Conservation (phyloP, 768 basidiomycete genomes). For the Mycena latifolia region DNA sequence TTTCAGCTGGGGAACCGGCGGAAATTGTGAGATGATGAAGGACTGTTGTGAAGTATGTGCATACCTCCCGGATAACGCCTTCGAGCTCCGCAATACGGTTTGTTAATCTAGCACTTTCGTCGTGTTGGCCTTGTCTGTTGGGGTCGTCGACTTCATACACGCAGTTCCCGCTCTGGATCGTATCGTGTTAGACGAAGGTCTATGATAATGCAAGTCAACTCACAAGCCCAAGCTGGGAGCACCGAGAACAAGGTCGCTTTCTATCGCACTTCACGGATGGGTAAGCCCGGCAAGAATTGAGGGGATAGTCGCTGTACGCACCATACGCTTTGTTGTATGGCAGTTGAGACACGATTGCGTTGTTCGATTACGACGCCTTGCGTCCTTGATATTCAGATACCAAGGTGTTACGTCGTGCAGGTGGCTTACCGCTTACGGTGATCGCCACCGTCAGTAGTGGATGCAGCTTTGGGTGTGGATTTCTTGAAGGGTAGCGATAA, state of each 20-base stretch:
- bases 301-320: constrained; percentile 35
- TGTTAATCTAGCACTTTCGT: constrained; percentile 64
- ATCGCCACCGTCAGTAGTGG: constrained; percentile 10
- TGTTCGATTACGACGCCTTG: constrained; percentile 59
- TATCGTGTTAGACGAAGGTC: neutral
- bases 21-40: neutral
- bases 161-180: constrained; percentile 65
- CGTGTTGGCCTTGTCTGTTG: constrained; percentile 51
- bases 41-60: no score
- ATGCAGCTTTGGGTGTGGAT: neutral
- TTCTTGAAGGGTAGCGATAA: neutral
- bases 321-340: constrained; percentile 69
- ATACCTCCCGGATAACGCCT: constrained; percentile 68
- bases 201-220: neutral
- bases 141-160: constrained; percentile 74
- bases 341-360: constrained; percentile 68
- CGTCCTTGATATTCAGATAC: constrained; percentile 11
- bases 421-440: constrained; percentile 27
- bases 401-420: neutral
- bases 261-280: constrained; percentile 58
- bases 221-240: constrained; percentile 32
- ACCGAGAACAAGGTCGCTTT: constrained; percentile 54
- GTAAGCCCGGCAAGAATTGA: neutral
- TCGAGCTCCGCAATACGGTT: constrained; percentile 71
- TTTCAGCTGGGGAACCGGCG: constrained; percentile 52